These are phyloP conservation scores for Escallonia herrerae DNA, from an alignment of 129 eudicot genomes.

Conservation along the genomic window DNA sequence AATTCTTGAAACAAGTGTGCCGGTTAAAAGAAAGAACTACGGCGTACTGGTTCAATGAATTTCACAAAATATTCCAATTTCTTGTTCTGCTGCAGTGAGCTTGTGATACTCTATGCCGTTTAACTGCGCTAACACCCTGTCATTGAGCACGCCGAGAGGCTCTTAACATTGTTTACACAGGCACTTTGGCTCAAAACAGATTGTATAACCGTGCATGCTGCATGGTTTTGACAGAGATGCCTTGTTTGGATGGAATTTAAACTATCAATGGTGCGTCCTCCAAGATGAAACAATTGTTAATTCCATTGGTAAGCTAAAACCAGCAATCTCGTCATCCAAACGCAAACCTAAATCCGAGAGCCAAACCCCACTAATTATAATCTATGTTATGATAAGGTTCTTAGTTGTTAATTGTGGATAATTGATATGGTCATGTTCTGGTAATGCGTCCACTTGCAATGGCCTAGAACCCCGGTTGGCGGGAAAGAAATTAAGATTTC, in stretches of 20 bases:
- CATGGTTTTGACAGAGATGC: not conserved
- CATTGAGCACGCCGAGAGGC: not conserved
- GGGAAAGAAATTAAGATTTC: not conserved
- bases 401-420: not conserved
- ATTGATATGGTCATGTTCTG: not conserved
- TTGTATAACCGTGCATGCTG: not conserved
- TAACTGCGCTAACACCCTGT: not conserved
- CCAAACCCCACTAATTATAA: not conserved
- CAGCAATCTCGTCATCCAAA: not conserved
- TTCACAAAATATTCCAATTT: too few relatives aligned
- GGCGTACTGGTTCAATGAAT: too few relatives aligned
- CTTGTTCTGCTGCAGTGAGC: too few relatives aligned
- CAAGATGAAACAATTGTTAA: not conserved
- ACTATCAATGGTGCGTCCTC: not conserved
- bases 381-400: not conserved
- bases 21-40: too few relatives aligned
- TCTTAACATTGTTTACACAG: not conserved
- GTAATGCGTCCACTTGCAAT: constrained; percentile 13
- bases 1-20: too few relatives aligned
- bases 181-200: too few relatives aligned
- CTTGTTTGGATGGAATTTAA: not conserved
- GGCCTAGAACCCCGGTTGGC: constrained; percentile 3
- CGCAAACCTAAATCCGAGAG: constrained; percentile 7
- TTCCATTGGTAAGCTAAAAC: not conserved
- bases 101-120: not conserved